A percentile compares a stretch with the other conserved stretches of the same genome.
Conservation (phyloP, 2,329 filamentous ascomycete genomes). For the Xylariaceae sp. region DNA sequence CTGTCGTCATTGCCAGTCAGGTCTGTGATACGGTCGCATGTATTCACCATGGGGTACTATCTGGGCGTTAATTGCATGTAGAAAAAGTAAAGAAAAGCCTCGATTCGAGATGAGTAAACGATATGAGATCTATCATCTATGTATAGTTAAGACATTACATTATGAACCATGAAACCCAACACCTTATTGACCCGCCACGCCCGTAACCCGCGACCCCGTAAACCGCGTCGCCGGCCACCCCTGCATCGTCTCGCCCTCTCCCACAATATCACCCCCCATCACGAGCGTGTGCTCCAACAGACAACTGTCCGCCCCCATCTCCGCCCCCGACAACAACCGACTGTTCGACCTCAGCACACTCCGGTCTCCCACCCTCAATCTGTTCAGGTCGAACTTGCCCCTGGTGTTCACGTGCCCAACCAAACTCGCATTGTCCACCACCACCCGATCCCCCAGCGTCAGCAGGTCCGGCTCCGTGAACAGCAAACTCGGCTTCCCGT, state of each 20-base stretch:
- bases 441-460: slow-evolving; percentile 47
- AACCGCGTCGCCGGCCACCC: slow-evolving; percentile 45
- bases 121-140: no score
- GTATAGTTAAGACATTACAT: no score
- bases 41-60: no score
- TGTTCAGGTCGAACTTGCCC: slow-evolving; percentile 52
- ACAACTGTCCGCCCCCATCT: slow-evolving; percentile 48
- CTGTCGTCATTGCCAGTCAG: no score
- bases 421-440: slow-evolving; percentile 51
- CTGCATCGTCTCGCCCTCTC: slow-evolving; percentile 45
- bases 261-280: slow-evolving; percentile 52
- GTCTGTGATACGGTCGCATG: no score
- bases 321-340: slow-evolving; percentile 47
- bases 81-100: no score
- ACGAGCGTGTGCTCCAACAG: slow-evolving; percentile 55
- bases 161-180: no score
- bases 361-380: slow-evolving; percentile 44
- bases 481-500: slow-evolving; percentile 46
- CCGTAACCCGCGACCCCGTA: background rate
- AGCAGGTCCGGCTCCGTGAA: slow-evolving; percentile 57
- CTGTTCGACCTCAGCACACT: slow-evolving; percentile 49
- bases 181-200: background rate
- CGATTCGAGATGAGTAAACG: no score
- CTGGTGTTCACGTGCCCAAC: slow-evolving; percentile 54
- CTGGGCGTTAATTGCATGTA: no score